Evolutionary conservation across 1,139 yeast genomes (phyloP).

Genomic region (Kodamaea suecica): DNA sequence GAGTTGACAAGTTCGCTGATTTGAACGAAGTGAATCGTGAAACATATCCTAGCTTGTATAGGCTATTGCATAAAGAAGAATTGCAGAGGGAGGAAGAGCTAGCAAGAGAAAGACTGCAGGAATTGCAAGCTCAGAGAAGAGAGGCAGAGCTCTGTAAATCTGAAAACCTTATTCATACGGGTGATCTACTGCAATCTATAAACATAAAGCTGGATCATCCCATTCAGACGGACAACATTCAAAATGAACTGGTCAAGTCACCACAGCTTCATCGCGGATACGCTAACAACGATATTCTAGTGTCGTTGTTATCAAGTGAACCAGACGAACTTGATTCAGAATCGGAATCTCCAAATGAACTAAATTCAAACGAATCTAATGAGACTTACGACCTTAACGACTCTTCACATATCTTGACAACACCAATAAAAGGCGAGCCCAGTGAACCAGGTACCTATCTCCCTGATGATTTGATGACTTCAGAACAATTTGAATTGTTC

Average conservation of each 20-base stretch:
- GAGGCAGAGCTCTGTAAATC: too few relatives aligned
- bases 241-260: too few relatives aligned
- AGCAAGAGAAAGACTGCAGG: too few relatives aligned
- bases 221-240: too few relatives aligned
- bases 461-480: slow-evolving; percentile 16
- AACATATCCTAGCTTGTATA: slow-evolving; percentile 22
- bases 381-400: slow-evolving; percentile 1
- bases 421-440: not conserved
- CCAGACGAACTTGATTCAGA: not conserved
- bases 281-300: too few relatives aligned
- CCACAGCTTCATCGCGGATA: too few relatives aligned
- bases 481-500: slow-evolving; percentile 34
- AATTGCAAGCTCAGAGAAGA: not conserved
- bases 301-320: too few relatives aligned
- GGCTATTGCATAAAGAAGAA: slow-evolving; percentile 15
- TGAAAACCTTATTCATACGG: not conserved
- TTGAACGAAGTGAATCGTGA: slow-evolving; percentile 1
- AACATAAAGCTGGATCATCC: too few relatives aligned
- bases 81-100: not conserved
- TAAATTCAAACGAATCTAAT: slow-evolving; percentile 1
- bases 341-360: not conserved
- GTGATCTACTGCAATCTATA: too few relatives aligned
- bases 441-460: not conserved
- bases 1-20: slow-evolving; percentile 5
- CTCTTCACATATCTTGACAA: not conserved